These are phyloP conservation scores for Fistulifera pelliculosa DNA, from an alignment of 108 stramenopile species.

Conservation along the genomic window DNA sequence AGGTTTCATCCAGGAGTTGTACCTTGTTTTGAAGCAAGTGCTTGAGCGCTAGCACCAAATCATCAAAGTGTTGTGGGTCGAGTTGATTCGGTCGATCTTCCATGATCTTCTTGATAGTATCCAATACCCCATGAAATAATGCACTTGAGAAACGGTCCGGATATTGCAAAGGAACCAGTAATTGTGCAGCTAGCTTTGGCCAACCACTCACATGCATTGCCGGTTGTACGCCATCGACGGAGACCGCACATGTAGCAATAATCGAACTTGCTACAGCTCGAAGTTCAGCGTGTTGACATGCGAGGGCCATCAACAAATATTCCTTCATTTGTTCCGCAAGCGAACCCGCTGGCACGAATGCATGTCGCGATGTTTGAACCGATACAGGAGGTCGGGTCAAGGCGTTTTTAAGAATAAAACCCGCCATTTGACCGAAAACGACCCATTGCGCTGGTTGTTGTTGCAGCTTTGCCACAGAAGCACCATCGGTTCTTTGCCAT, in stretches of 20 bases:
- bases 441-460: conserved; percentile 42
- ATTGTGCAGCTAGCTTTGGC: conserved; percentile 33
- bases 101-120: conserved; percentile 64
- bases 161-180: conserved; percentile 18
- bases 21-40: conserved; percentile 27
- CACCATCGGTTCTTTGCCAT: conserved; percentile 41
- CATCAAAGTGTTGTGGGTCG: conserved; percentile 35
- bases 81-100: conserved; percentile 68
- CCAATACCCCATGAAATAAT: conserved; percentile 42
- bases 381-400: conserved; percentile 49
- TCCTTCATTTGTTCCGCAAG: conserved; percentile 29
- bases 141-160: conserved; percentile 1
- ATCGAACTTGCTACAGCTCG: conserved; percentile 37
- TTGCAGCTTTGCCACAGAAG: conserved; percentile 22
- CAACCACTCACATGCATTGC: conserved; percentile 23
- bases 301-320: conserved; percentile 25
- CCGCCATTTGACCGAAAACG: conserved; percentile 83
- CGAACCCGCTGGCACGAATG: not conserved
- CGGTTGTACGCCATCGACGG: conserved; percentile 32
- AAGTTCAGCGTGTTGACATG: conserved; percentile 24
- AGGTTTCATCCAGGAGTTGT: conserved; percentile 27
- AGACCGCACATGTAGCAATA: conserved; percentile 40
- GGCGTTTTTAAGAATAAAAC: conserved; percentile 81
- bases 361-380: not conserved
- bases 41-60: conserved; percentile 50